Base-by-base conservation (phyloP, 768 basidiomycete genomes). In the Sarcodon aspratus region DNA sequence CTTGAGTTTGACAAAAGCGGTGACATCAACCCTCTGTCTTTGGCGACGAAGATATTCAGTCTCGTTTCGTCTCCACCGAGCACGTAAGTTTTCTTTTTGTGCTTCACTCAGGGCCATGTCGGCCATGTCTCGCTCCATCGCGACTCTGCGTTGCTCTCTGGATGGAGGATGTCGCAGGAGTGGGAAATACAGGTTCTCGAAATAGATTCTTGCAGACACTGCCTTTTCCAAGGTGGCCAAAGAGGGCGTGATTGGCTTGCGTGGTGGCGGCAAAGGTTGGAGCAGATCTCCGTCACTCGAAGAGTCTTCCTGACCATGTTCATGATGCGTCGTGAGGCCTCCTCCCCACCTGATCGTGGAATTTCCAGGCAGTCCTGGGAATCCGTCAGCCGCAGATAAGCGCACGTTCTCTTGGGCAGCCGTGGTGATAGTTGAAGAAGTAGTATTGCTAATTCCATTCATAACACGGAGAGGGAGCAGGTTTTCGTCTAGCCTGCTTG, bases 191-290 rank as follows among this genome's bases (percentile, higher is more conserved):
- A 84, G 73, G 60, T 87, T 91, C 73, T 90, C 89, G 66, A 98
- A 96, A 74, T 82, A 96, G 68, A 97, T 89, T 61, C 87, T 80
- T 36, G 87, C 82, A 33, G 93, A 84, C 50, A 92, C 89, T 46
- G 93, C 90, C 63, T 87, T 93, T 66, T 99, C 94, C 60, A 97
- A 72, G 32, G 95, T 96, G 38, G 82, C 74, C 49, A 99, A 73
- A 48, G 93, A 94, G 36, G 95, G 93, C 11, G 74, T 79, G 59
- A 97, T 84, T 47, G 73, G 68, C 63, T 74, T 75, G 55, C 67
- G 71, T 51, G 74, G 74, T 43, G 59, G 63, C 44, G 67, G 67
- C 37, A 62, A 68, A 32, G 58, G 55, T 48, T 55, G 62, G 48
- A 54, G 63, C 60, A 57, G 61, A 49, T 68, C 66, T 52, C 59